These are phyloP conservation scores for Fusarium sp. DNA, from an alignment of 2,329 filamentous ascomycete genomes.

Conservation along the genomic window DNA sequence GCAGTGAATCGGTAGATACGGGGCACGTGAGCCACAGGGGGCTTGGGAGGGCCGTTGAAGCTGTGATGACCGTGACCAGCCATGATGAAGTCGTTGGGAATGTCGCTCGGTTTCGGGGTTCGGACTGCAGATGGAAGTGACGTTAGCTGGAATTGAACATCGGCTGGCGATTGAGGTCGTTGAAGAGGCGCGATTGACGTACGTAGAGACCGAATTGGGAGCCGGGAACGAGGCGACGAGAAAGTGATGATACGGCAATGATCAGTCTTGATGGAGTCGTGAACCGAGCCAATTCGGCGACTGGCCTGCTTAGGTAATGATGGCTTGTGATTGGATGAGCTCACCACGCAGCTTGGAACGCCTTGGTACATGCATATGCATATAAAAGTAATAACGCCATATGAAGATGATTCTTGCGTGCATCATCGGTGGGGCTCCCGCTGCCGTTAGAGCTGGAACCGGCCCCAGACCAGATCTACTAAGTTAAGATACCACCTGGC, in stretches of 20 bases:
- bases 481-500: slow-evolving; percentile 36
- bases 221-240: slow-evolving; percentile 28
- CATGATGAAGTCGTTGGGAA: slow-evolving; percentile 36
- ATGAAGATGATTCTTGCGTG: background rate
- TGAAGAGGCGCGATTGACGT: slow-evolving; percentile 15
- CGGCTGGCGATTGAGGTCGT: rapidly evolving
- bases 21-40: slow-evolving; percentile 61
- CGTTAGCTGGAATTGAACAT: slow-evolving; percentile 1
- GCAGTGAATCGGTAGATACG: slow-evolving; percentile 84
- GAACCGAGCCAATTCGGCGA: slow-evolving; percentile 37
- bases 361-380: background rate
- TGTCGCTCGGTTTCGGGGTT: slow-evolving; percentile 23
- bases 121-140: slow-evolving; percentile 7
- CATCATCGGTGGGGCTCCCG: slow-evolving; percentile 32
- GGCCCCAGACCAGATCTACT: background rate
- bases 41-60: slow-evolving; percentile 53
- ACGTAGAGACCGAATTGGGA: slow-evolving; percentile 39
- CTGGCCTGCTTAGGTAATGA: slow-evolving; percentile 42
- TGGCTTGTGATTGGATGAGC: slow-evolving; percentile 26
- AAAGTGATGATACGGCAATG: slow-evolving; percentile 31
- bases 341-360: background rate
- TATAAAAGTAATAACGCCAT: background rate
- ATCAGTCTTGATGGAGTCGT: slow-evolving; percentile 32
- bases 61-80: slow-evolving; percentile 41
- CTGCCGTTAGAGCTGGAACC: slow-evolving; percentile 10